A percentile compares a stretch with the other conserved stretches of the same genome.
Conservation (phyloP, 2,329 filamentous ascomycete genomes). For the Aspergillus pseudoterreus region DNA sequence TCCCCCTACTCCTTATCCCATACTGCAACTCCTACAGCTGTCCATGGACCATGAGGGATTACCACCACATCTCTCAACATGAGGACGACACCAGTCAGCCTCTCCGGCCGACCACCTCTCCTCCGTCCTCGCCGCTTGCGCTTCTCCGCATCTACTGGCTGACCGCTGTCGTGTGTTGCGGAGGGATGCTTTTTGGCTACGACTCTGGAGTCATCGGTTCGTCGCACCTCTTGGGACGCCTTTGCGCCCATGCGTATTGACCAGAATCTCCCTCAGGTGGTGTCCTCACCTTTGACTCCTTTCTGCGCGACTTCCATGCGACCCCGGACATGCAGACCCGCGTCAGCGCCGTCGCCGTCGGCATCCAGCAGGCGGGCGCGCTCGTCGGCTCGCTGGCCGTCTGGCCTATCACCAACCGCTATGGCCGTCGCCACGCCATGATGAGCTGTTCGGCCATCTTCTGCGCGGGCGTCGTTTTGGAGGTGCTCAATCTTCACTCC, state of each 20-base stretch:
- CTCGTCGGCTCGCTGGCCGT: conserved; percentile 51
- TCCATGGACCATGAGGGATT: conserved; percentile 1
- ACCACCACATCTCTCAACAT: conserved; percentile 10
- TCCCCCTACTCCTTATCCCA: not conserved
- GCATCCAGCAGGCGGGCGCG: conserved; percentile 51
- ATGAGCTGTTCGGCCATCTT: conserved; percentile 47
- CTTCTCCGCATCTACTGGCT: conserved; percentile 51
- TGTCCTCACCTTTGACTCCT: conserved; percentile 46
- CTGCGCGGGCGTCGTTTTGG: conserved; percentile 44
- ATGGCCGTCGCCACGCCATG: conserved; percentile 46
- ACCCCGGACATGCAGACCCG: conserved; percentile 38
- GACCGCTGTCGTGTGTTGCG: conserved; percentile 50
- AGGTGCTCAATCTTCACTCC: conserved; percentile 47
- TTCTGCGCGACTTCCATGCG: conserved; percentile 42
- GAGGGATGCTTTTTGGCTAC: conserved; percentile 45
- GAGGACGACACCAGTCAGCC: conserved; percentile 2
- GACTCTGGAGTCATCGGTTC: conserved; percentile 44
- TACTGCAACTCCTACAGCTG: not conserved
- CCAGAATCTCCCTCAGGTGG: conserved; percentile 30
- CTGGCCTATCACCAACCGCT: conserved; percentile 46
- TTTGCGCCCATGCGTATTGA: too few relatives aligned
- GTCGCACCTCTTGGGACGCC: conserved; percentile 2
- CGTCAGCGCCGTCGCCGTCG: conserved; percentile 48
- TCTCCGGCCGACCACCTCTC: not conserved
- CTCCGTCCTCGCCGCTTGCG: conserved; percentile 23